Base-by-base conservation (phyloP, 352 stramenopile genomes). In the Thalassiosira mediterranea region DNA sequence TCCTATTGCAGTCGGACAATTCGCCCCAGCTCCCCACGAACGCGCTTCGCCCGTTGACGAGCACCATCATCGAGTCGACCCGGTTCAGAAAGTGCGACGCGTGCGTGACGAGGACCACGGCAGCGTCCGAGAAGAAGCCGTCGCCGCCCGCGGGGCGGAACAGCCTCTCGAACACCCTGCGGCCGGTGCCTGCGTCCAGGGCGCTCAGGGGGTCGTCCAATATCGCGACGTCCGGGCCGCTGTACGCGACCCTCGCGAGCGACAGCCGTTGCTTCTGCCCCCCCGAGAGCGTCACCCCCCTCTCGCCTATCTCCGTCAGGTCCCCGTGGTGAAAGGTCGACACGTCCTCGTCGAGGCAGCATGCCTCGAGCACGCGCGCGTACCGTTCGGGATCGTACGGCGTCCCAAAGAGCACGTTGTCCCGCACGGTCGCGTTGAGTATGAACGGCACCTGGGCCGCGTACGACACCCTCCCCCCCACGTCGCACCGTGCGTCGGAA, bases 241-340 rank as follows among this genome's bases (percentile, higher is more conserved):
- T 59, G 71, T 94, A 95, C 0, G 85, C 81, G 7, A 76, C 86
- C 4, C 92, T 34, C 15, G 90, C 90, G 5, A 96, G 42, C 2
- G 70, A 88, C 0, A 96, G 62, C n/a, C 92, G 80, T 65, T 90
- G 81, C 63, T 93, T 93, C 70, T 96, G 83, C 0, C 97, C 97
- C 4, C 97, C 97, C 31, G 88, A 97, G 1, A 99, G 81, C 69
- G 98, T 99, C 32, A 99, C 97, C 0, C 97, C 97, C 58, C 97
- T 32, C 60, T 93, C 86, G 0, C 87, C 92, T 66, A 96, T 95
- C 81, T 95, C 86, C 19, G 90, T 95, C 25, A 81, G 31, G 63
- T 96, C 91, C 0, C 81, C 73, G 5, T 71, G 53, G 47, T 80
- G 61, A 2, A 95, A 72, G 51, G 88, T 77, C 48, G 82, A 61